Evolutionary conservation across 139 green algal genomes (phyloP), one percentile per base, ranked within the genome.

Genomic region (Chlamydomonas sphaeroides): DNA sequence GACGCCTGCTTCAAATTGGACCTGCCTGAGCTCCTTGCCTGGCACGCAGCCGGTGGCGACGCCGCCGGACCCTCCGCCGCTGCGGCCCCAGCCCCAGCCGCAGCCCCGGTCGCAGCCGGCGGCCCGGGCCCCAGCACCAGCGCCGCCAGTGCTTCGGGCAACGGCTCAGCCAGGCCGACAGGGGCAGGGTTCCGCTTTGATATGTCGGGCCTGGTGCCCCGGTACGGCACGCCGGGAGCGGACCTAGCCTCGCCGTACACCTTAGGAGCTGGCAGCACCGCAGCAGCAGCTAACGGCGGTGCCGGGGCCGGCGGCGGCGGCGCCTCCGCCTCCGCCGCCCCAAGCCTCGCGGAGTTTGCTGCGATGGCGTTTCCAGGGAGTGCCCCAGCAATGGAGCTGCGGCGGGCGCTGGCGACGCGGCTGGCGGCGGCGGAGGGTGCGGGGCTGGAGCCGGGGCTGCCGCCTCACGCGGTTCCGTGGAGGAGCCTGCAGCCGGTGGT

Each of bases 21-120:
- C 45, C 45, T 53, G 45, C 45, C 11, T 10, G 23, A 62, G 56
- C 71, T 79, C 26, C 71, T 79, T 26, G 65, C 53, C 21, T 79
- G 71, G 71, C 71, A 79, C 26, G 30, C 48, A 7, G 49, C 26
- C 45, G 36, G 30, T 11, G 69, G 48, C 68, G 15, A 39, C 30
- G 39, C 41, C 42, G 45, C 30, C 41, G 42, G 42, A 8, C 42
- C 42, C 26, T 35, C 15, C 1, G 53, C 28, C 36, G 23, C 68
- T 5, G 30, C 68, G 25, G 42, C 32, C 8, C 53, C 42, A 53
- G 45, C 45, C 10, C 45, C 45, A n/a, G n/a, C n/a, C n/a, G n/a
- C n/a, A n/a, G n/a, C n/a, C n/a, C n/a, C n/a, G n/a, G n/a, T n/a
- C n/a, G n/a, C n/a, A n/a, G n/a, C n/a, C n/a, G n/a, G n/a, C n/a